These are phyloP conservation scores for Botrytis cinerea DNA, from an alignment of 2,329 filamentous ascomycete species.

Conservation along the genomic window DNA sequence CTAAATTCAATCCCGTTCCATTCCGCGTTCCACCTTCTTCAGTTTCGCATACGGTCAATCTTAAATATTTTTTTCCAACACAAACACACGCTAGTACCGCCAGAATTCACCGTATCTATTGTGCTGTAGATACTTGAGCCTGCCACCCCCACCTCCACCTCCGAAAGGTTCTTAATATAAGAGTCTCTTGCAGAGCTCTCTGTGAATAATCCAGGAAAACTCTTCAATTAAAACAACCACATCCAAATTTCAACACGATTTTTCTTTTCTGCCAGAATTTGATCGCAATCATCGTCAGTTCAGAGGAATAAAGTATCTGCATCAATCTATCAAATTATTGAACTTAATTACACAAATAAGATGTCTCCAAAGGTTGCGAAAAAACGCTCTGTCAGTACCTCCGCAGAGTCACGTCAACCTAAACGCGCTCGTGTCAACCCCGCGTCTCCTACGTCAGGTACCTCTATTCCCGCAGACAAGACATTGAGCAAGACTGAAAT, in stretches of 20 bases:
- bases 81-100: neutral
- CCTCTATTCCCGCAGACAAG: neutral
- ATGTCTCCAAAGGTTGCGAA: neutral
- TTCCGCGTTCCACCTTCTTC: neutral
- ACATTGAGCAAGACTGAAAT: neutral
- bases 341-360: neutral
- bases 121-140: too few relatives aligned
- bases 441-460: too few relatives aligned
- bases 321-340: neutral
- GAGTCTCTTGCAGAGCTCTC: neutral
- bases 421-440: neutral
- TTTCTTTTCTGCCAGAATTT: neutral
- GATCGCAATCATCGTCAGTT: neutral
- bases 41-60: neutral
- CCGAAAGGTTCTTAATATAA: neutral
- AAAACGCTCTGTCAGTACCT: conserved; percentile 6
- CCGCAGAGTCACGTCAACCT: neutral
- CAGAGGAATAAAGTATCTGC: neutral
- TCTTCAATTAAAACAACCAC: neutral
- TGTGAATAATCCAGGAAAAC: neutral
- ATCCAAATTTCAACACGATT: neutral
- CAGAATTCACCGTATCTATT: neutral
- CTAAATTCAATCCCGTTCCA: too few relatives aligned
- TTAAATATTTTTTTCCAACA: neutral
- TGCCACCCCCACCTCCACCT: neutral